Conservation (phyloP, 164 flowering plant genomes). For the Buxus sempervirens region DNA sequence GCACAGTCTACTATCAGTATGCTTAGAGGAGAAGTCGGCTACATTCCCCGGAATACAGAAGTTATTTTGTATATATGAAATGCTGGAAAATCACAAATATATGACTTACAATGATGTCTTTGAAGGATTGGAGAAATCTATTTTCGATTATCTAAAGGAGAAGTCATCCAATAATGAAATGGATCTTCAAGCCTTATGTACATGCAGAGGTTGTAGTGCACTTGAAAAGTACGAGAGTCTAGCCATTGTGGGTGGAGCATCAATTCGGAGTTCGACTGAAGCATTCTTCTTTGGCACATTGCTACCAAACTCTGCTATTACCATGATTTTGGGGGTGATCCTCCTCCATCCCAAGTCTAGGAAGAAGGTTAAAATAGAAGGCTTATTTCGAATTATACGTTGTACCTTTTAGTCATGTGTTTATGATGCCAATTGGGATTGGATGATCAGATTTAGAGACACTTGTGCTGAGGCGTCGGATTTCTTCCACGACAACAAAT, state of each 20-base stretch:
- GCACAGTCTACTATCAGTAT: constrained; percentile 6
- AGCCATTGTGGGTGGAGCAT: background rate
- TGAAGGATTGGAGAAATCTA: background rate
- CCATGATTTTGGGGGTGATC: background rate
- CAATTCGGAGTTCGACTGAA: background rate
- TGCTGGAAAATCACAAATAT: background rate
- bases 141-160: background rate
- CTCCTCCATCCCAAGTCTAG: background rate
- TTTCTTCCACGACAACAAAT: constrained; percentile 6
- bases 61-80: background rate
- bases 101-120: background rate
- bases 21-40: background rate
- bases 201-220: background rate
- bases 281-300: constrained; percentile 36
- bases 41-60: background rate
- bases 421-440: constrained; percentile 28
- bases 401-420: constrained; percentile 23
- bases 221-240: background rate
- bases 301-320: constrained; percentile 29
- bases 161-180: background rate
- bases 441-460: constrained; percentile 23
- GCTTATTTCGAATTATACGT: constrained; percentile 26
- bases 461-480: constrained; percentile 23
- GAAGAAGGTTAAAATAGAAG: constrained; percentile 11
- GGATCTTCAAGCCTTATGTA: background rate